These are phyloP conservation scores for Amphichorda felina DNA, from an alignment of 2,329 filamentous ascomycete species.

Conservation along the genomic window DNA sequence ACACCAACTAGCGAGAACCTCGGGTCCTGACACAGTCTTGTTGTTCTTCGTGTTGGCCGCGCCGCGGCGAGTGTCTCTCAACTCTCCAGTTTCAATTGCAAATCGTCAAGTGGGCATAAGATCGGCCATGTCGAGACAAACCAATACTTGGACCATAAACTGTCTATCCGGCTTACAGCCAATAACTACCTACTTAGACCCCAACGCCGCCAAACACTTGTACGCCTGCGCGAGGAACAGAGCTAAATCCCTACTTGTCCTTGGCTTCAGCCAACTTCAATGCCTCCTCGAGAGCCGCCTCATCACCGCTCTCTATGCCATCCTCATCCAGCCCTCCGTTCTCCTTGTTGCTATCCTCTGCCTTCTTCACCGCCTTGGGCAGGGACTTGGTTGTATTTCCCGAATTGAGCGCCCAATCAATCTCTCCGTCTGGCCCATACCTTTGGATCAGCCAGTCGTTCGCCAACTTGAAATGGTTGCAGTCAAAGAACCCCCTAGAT, in stretches of 20 bases:
- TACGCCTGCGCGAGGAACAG: no score
- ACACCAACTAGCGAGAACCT: no score
- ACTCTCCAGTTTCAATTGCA: no score
- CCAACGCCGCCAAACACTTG: no score
- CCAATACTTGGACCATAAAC: no score
- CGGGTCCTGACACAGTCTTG: no score
- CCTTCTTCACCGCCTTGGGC: constrained; percentile 3
- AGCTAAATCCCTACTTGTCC: not conserved
- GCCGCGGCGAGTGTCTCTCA: no score
- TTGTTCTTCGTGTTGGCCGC: no score
- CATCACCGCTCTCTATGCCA: constrained; percentile 22
- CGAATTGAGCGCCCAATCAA: constrained; percentile 66
- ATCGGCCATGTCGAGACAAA: no score
- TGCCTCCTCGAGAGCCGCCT: constrained; percentile 23
- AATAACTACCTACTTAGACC: no score
- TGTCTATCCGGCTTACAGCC: no score
- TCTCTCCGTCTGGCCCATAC: constrained; percentile 69
- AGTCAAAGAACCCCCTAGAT: constrained; percentile 68
- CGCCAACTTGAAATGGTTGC: constrained; percentile 67
- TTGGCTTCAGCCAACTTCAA: constrained; percentile 16
- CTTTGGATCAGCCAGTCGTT: constrained; percentile 74
- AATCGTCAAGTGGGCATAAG: no score
- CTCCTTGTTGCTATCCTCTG: constrained; percentile 2
- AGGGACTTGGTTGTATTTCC: constrained; percentile 18
- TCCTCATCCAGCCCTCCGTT: constrained; percentile 9